Evolutionary conservation across 371 early-diverging fungal genomes (phyloP).

Genomic region (Mucor mucedo): DNA sequence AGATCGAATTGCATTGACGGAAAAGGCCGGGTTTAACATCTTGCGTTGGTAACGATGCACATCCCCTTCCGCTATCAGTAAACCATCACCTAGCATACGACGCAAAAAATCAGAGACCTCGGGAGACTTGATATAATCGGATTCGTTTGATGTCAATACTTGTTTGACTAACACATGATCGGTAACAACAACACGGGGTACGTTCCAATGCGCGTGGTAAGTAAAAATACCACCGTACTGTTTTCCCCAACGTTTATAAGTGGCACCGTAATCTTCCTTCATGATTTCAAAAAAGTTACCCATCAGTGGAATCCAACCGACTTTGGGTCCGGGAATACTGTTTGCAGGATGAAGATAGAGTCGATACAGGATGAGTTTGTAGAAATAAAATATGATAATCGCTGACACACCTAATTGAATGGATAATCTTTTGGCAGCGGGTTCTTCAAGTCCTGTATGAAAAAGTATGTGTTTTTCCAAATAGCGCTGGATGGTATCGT

Average conservation of each 20-base stretch:
- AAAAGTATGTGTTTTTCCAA: conserved; percentile 8
- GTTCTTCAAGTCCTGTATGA: conserved; percentile 5
- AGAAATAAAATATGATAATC: conserved; percentile 19
- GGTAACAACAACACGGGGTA: conserved; percentile 53
- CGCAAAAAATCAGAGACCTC: conserved; percentile 31
- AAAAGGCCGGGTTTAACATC: conserved; percentile 72
- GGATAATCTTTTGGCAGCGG: conserved; percentile 11
- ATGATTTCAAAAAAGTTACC: conserved; percentile 59
- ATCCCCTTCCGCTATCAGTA: conserved; percentile 64
- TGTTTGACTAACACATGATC: conserved; percentile 58
- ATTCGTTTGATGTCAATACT: conserved; percentile 52
- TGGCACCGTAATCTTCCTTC: conserved; percentile 52
- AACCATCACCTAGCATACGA: conserved; percentile 57
- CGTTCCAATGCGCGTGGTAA: conserved; percentile 59
- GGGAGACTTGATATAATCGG: conserved; percentile 57
- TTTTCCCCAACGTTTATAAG: conserved; percentile 57
- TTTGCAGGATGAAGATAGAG: conserved; percentile 53
- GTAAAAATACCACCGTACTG: conserved; percentile 57
- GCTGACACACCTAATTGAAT: conserved; percentile 23
- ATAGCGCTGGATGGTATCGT: conserved; percentile 17
- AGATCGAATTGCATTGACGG: conserved; percentile 50
- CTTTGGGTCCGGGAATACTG: conserved; percentile 64
- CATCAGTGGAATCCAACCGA: conserved; percentile 53
- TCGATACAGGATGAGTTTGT: conserved; percentile 44
- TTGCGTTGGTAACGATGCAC: conserved; percentile 69